Evolutionary conservation across 2,329 filamentous ascomycete species (phyloP).

Genomic region (Talaromyces pinophilus): DNA sequence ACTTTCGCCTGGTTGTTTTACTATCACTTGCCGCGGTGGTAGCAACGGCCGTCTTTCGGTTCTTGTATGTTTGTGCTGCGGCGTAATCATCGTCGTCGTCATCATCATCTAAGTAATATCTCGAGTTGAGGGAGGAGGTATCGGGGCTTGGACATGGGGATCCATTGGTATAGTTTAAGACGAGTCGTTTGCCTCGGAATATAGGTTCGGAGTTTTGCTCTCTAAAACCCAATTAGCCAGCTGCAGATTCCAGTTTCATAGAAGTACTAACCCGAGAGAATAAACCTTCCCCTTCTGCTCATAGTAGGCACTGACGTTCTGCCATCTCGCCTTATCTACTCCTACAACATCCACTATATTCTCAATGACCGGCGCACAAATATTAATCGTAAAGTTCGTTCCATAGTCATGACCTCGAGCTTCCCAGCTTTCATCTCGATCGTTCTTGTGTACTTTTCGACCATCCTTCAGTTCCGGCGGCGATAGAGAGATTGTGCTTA

Average conservation of each 20-base stretch:
- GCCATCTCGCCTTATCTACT: conserved; percentile 42
- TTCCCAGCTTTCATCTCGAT: conserved; percentile 50
- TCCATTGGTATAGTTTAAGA: conserved; percentile 74
- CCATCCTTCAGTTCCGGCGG: conserved; percentile 48
- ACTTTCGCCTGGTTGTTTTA: conserved; percentile 56
- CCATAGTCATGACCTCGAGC: conserved; percentile 52
- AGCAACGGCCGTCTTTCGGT: not conserved
- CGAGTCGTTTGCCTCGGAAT: conserved; percentile 60
- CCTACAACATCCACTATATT: conserved; percentile 50
- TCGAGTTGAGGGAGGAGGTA: conserved; percentile 24
- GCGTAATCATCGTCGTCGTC: conserved; percentile 24
- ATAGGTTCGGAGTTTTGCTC: conserved; percentile 49
- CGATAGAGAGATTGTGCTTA: conserved; percentile 58
- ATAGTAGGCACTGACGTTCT: conserved; percentile 55
- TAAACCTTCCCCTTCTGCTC: conserved; percentile 46
- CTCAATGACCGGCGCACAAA: conserved; percentile 54
- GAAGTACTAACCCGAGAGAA: conserved; percentile 48
- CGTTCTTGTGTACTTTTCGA: conserved; percentile 42
- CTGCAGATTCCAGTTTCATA: too few species aligned
- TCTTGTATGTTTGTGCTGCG: conserved; percentile 23
- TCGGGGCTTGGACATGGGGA: conserved; percentile 61
- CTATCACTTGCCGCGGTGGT: conserved; percentile 24
- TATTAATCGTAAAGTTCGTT: conserved; percentile 54
- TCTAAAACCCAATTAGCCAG: conserved; percentile 29
- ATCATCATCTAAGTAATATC: conserved; percentile 23